Conservation (phyloP, 148 eudicot genomes). For the Camellia granthamiana region DNA sequence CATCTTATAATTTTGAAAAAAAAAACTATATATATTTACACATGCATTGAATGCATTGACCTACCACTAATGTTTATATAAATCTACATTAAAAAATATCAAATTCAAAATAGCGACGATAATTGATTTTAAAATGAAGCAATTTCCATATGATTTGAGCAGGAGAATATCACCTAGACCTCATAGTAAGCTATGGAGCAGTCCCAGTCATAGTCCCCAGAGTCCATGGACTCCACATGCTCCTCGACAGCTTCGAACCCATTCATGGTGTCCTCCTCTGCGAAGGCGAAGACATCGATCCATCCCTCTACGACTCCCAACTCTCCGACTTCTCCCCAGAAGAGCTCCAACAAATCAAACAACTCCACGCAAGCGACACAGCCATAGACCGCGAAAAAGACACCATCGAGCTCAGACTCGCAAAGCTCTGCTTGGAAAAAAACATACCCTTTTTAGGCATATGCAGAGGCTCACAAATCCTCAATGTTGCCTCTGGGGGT, state of each 20-base stretch:
- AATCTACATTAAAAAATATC: no score
- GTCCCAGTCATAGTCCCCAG: constrained; percentile 87
- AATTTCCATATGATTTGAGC: neutral
- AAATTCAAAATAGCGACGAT: no score
- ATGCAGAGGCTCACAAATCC: constrained; percentile 84
- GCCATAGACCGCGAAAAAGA: constrained; percentile 59
- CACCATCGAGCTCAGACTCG: constrained; percentile 58
- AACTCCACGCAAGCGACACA: constrained; percentile 66
- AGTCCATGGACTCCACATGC: constrained; percentile 64
- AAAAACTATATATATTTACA: no score
- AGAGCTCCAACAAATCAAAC: constrained; percentile 56
- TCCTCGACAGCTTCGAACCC: constrained; percentile 71
- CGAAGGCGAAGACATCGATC: constrained; percentile 88
- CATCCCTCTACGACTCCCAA: constrained; percentile 48
- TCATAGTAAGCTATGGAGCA: constrained; percentile 71
- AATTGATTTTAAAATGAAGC: no score
- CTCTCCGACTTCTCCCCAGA: constrained; percentile 35
- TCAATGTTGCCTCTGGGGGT: constrained; percentile 85
- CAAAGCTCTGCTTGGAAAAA: constrained; percentile 69
- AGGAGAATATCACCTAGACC: constrained; percentile 87
- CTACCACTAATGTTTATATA: neutral
- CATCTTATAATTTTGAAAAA: no score
- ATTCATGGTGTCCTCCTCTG: constrained; percentile 84
- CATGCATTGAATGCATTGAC: no score
- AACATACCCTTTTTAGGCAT: constrained; percentile 82